Evolutionary conservation across 306 rosid genomes (phyloP).

Genomic region (Pyrus betulifolia): DNA sequence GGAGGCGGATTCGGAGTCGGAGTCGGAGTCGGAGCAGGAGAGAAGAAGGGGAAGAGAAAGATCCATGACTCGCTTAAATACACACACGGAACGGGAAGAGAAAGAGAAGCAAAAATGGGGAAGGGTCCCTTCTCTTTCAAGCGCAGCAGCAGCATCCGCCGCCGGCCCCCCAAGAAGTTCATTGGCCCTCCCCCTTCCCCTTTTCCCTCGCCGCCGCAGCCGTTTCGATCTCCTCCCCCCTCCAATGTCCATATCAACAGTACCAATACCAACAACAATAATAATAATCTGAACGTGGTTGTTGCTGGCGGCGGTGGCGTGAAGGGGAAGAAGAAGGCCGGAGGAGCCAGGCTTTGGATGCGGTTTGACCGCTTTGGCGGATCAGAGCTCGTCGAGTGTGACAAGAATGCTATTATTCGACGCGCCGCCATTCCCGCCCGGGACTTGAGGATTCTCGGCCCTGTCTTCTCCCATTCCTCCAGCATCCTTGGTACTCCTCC

Average conservation of each 20-base stretch:
- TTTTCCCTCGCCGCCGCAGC: too few relatives aligned
- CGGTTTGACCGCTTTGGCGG: conserved; percentile 62
- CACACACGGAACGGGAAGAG: too few relatives aligned
- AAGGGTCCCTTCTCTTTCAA: too few relatives aligned
- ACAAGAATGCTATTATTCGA: conserved; percentile 69
- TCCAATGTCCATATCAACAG: not conserved
- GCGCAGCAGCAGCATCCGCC: too few relatives aligned
- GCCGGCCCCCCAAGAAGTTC: too few relatives aligned
- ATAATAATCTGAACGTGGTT: not conserved
- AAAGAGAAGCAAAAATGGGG: too few relatives aligned
- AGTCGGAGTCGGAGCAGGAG: too few relatives aligned
- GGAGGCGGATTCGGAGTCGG: too few relatives aligned
- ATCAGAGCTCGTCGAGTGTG: conserved; percentile 80
- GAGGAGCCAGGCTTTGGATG: conserved; percentile 88
- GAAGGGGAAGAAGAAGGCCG: conserved; percentile 81
- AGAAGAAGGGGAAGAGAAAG: too few relatives aligned
- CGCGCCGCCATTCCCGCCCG: conserved; percentile 76
- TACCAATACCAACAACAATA: not conserved
- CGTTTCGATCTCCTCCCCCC: not conserved
- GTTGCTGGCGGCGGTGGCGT: conserved; percentile 12
- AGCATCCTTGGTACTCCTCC: conserved; percentile 68
- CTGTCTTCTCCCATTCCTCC: conserved; percentile 89
- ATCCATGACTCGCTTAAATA: too few relatives aligned
- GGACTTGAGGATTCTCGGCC: conserved; percentile 86
- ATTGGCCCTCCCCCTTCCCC: too few relatives aligned